Percentiles rank a stretch among this genome's conserved stretches.
These are phyloP conservation scores for Albugo candida DNA, from an alignment of 352 stramenopile species.

Conservation along the genomic window DNA sequence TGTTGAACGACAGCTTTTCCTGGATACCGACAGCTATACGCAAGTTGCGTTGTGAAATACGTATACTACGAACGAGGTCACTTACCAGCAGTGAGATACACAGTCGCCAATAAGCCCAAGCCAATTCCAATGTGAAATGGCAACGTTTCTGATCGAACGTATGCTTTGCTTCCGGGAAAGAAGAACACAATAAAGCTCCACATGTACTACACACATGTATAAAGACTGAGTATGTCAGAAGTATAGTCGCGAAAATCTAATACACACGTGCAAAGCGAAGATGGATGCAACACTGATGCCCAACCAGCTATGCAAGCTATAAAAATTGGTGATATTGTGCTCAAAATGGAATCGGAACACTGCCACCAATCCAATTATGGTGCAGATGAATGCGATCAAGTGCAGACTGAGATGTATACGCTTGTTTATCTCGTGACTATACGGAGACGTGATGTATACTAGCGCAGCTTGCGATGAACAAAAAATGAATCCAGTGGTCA, in stretches of 20 bases:
- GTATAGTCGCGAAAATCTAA: background rate
- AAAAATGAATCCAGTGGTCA: conserved; percentile 68
- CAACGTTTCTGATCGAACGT: conserved; percentile 19
- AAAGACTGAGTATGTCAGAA: background rate
- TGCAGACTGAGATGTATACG: conserved; percentile 58
- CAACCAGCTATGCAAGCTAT: conserved; percentile 79
- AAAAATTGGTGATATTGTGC: conserved; percentile 68
- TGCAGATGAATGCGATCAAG: conserved; percentile 32
- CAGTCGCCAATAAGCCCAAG: conserved; percentile 34
- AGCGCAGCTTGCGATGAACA: conserved; percentile 48
- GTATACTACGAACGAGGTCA: background rate
- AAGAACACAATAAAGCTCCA: conserved; percentile 53
- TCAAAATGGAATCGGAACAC: conserved; percentile 80
- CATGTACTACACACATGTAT: conserved; percentile 20
- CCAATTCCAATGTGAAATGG: conserved; percentile 54
- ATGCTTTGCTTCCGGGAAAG: conserved; percentile 32
- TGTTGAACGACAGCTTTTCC: conserved; percentile 74
- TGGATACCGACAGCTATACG: conserved; percentile 30
- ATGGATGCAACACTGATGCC: conserved; percentile 39
- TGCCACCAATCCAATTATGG: conserved; percentile 31
- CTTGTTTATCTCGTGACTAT: conserved; percentile 49
- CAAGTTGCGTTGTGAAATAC: background rate
- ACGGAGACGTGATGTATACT: conserved; percentile 45
- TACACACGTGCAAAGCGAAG: conserved; percentile 24
- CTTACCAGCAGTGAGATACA: conserved; percentile 33